Conservation (phyloP, 2,329 filamentous ascomycete genomes). For the Colletotrichum chrysophilum region DNA sequence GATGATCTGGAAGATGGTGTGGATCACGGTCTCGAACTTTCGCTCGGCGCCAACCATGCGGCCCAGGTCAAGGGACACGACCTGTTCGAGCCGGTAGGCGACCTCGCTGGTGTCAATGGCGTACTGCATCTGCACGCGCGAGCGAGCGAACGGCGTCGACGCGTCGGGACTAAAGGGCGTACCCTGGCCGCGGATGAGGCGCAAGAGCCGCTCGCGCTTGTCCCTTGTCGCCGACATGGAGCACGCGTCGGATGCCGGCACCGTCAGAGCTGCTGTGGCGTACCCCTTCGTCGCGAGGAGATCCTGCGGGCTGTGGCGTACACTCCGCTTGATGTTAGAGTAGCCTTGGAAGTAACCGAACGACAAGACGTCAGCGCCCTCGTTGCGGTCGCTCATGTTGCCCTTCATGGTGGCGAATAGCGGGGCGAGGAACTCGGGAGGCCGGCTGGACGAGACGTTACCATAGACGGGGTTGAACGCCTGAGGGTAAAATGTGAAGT, state of each 20-base stretch:
- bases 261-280: not conserved
- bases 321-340: conserved; percentile 19
- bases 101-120: not conserved
- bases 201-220: not conserved
- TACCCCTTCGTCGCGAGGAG: conserved; percentile 4
- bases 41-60: not conserved
- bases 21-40: conserved; percentile 2
- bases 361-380: conserved; percentile 7
- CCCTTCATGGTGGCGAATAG: not conserved
- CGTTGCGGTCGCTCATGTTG: not conserved
- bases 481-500: conserved; percentile 1
- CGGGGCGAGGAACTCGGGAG: not conserved
- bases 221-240: not conserved
- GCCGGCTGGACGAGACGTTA: not conserved
- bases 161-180: not conserved
- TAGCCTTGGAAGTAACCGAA: conserved; percentile 21
- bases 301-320: not conserved
- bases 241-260: not conserved
- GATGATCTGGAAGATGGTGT: conserved; percentile 19
- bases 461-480: not conserved
- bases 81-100: conserved; percentile 9
- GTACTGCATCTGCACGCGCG: not conserved
- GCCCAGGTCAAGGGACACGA: not conserved
- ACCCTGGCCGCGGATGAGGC: not conserved
- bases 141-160: conserved; percentile 1